These are phyloP conservation scores for Mitosporidium daphniae DNA, from an alignment of 371 early-diverging fungal species.

Conservation along the genomic window DNA sequence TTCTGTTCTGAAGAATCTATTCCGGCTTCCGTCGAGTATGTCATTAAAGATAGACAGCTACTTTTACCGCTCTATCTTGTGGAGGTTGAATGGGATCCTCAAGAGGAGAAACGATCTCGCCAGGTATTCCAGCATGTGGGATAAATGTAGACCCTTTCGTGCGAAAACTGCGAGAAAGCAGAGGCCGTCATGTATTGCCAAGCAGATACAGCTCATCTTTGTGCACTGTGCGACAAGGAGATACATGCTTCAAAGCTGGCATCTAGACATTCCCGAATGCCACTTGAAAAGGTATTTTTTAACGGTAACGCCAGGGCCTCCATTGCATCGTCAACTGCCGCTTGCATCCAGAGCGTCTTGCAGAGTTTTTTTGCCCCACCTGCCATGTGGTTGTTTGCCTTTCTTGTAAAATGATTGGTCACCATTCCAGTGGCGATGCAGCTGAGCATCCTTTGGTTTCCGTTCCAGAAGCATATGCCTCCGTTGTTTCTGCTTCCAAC, in stretches of 20 bases:
- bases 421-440: conserved; percentile 14
- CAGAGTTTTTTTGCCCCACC: conserved; percentile 17
- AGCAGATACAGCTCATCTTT: conserved; percentile 14
- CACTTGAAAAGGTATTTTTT: conserved; percentile 11
- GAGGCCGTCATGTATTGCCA: conserved; percentile 12
- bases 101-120: conserved; percentile 8
- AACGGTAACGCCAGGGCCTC: conserved; percentile 7
- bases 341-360: conserved; percentile 12
- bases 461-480: conserved; percentile 13
- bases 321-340: conserved; percentile 15
- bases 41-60: too few relatives aligned
- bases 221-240: conserved; percentile 12
- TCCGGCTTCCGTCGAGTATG: too few relatives aligned
- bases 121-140: conserved; percentile 6
- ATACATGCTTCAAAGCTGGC: conserved; percentile 13
- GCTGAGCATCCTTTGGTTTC: conserved; percentile 13
- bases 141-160: conserved; percentile 8
- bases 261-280: conserved; percentile 10
- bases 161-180: conserved; percentile 15
- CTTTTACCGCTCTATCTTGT: conserved; percentile 13
- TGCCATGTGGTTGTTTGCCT: conserved; percentile 18
- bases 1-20: too few relatives aligned
- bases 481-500: too few relatives aligned
- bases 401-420: conserved; percentile 16
- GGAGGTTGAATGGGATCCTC: conserved; percentile 11